A percentile compares a stretch with the other conserved stretches of the same genome.
These are phyloP conservation scores for Chernovozyma sophiae-reginae DNA, from an alignment of 1,139 yeast species.

Conservation along the genomic window DNA sequence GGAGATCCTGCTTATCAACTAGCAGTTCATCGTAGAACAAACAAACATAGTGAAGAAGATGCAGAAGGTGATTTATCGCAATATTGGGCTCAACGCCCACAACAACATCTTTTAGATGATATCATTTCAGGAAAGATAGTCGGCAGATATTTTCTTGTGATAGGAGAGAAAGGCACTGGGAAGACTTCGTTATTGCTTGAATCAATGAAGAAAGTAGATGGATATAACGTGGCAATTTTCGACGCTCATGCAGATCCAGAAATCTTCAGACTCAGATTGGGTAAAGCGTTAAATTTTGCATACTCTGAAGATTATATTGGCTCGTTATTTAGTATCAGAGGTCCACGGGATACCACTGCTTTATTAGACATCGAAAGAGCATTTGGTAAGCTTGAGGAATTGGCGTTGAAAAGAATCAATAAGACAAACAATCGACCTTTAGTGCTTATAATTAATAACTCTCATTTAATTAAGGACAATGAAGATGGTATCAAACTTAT, in stretches of 20 bases:
- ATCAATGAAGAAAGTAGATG: constrained; percentile 62
- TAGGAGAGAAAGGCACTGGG: constrained; percentile 88
- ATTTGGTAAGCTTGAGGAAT: constrained; percentile 68
- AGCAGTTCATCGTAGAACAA: constrained; percentile 45
- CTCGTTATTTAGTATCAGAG: constrained; percentile 73
- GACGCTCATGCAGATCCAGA: constrained; percentile 90
- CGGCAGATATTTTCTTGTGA: constrained; percentile 68
- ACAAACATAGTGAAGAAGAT: constrained; percentile 22
- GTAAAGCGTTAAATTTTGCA: constrained; percentile 69
- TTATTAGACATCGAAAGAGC: constrained; percentile 80
- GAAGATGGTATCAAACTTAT: constrained; percentile 66
- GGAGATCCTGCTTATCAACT: constrained; percentile 68
- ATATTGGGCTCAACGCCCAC: constrained; percentile 67
- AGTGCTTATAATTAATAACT: constrained; percentile 66
- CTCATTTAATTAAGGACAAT: constrained; percentile 72
- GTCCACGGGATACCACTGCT: constrained; percentile 85
- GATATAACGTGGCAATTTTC: constrained; percentile 63
- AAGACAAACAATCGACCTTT: constrained; percentile 45
- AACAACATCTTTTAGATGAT: constrained; percentile 62
- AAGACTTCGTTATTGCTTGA: constrained; percentile 71
- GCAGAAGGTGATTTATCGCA: constrained; percentile 19
- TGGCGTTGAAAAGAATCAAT: constrained; percentile 52
- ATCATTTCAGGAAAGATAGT: constrained; percentile 57
- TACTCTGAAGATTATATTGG: constrained; percentile 83
- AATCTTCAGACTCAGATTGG: constrained; percentile 70